phyloP scores from a whole-genome alignment of 192 early-diverging fungal genomes.

The Backusella tuberculispora region DNA sequence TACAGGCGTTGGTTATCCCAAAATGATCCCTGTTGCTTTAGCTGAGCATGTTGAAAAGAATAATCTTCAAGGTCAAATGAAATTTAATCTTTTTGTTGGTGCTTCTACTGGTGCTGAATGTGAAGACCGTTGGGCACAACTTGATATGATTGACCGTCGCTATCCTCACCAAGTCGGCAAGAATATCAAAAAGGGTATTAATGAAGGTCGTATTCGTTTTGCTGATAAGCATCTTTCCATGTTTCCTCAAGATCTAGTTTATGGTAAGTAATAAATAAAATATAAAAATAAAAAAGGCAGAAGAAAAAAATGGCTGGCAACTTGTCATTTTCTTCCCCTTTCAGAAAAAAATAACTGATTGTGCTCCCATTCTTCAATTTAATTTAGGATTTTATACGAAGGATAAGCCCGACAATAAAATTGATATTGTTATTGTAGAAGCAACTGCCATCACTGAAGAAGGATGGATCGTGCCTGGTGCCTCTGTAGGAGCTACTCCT shows the following conservation, averaged over 20 bases:
- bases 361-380: background rate
- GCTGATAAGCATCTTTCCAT: constrained; percentile 50
- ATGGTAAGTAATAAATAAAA: constrained; percentile 27
- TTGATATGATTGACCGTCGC: constrained; percentile 46
- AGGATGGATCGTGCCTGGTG: constrained; percentile 46
- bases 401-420: constrained; percentile 39
- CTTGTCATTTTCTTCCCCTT: background rate
- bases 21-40: constrained; percentile 41
- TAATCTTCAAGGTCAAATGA: constrained; percentile 44
- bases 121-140: constrained; percentile 41
- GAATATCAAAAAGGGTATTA: constrained; percentile 44
- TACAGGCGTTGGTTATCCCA: constrained; percentile 45
- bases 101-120: constrained; percentile 38
- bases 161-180: constrained; percentile 47
- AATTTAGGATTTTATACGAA: constrained; percentile 39
- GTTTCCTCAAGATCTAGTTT: constrained; percentile 45
- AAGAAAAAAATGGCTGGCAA: background rate
- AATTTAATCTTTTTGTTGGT: constrained; percentile 46
- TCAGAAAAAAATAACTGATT: background rate
- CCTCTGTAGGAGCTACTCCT: constrained; percentile 44
- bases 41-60: constrained; percentile 49
- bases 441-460: constrained; percentile 47
- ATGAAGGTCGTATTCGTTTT: constrained; percentile 43
- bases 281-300: background rate
- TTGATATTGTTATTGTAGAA: constrained; percentile 45